A percentile compares a stretch with the other conserved stretches of the same genome.
Evolutionary conservation across 805 yeast species (phyloP).

Genomic region (Monosporozyma servazzii): DNA sequence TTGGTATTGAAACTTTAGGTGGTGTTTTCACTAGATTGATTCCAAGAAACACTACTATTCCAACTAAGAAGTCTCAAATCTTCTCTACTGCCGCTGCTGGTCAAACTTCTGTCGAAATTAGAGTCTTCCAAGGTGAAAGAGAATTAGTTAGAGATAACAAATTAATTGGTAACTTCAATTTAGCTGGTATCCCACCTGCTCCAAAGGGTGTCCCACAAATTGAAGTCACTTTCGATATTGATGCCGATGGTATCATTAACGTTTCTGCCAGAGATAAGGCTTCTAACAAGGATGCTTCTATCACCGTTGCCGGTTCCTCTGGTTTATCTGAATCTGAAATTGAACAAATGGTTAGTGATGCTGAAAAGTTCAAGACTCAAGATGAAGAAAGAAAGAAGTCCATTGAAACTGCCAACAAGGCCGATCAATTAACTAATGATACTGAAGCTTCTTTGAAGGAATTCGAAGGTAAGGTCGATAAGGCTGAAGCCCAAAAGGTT

Average conservation of each 20-base stretch:
- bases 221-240: slow-evolving; percentile 87
- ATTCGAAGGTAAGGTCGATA: slow-evolving; percentile 51
- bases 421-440: slow-evolving; percentile 74
- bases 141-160: slow-evolving; percentile 96
- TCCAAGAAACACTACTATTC: slow-evolving; percentile 89
- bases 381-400: slow-evolving; percentile 81
- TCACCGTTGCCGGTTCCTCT: slow-evolving; percentile 92
- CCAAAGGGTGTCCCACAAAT: slow-evolving; percentile 81
- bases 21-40: slow-evolving; percentile 91
- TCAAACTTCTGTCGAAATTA: slow-evolving; percentile 92
- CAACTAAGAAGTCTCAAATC: slow-evolving; percentile 92
- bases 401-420: slow-evolving; percentile 70
- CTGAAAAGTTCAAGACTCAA: slow-evolving; percentile 79
- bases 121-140: slow-evolving; percentile 99
- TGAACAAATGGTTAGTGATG: slow-evolving; percentile 83
- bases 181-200: slow-evolving; percentile 82
- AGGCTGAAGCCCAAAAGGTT: slow-evolving; percentile 38
- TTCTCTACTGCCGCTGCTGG: slow-evolving; percentile 96
- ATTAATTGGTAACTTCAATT: slow-evolving; percentile 92
- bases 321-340: slow-evolving; percentile 86
- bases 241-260: slow-evolving; percentile 95
- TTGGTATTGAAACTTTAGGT: slow-evolving; percentile 97
- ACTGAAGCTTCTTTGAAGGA: slow-evolving; percentile 79
- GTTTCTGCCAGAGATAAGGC: slow-evolving; percentile 92
- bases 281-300: slow-evolving; percentile 86